These are phyloP conservation scores for Phytophthora meadii DNA, from an alignment of 352 stramenopile species.

Conservation along the genomic window DNA sequence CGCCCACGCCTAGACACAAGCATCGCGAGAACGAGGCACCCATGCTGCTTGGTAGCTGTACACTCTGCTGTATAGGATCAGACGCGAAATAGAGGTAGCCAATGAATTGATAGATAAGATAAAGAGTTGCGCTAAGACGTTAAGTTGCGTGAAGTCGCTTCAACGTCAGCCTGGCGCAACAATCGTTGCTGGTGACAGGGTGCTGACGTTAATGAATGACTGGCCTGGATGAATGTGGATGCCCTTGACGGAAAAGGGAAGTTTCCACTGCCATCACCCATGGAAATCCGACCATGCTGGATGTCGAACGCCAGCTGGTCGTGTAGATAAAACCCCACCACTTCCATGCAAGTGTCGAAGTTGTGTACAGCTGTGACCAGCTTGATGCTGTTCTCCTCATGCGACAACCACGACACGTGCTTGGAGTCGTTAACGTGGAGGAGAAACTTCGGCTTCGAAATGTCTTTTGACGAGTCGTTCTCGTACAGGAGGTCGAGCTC, in stretches of 20 bases:
- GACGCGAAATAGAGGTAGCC: slow-evolving; percentile 14
- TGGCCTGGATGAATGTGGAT: slow-evolving; percentile 68
- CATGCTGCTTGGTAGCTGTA: slow-evolving; percentile 36
- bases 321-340: slow-evolving; percentile 71
- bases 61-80: not conserved
- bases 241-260: slow-evolving; percentile 74
- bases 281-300: slow-evolving; percentile 56
- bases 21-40: slow-evolving; percentile 58
- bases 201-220: slow-evolving; percentile 5
- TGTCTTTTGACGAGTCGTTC: slow-evolving; percentile 20
- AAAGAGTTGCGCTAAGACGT: slow-evolving; percentile 7
- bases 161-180: slow-evolving; percentile 11
- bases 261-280: slow-evolving; percentile 68
- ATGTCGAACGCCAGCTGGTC: slow-evolving; percentile 77
- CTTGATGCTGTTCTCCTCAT: slow-evolving; percentile 74
- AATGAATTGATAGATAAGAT: slow-evolving; percentile 4
- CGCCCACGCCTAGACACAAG: slow-evolving; percentile 58
- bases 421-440: slow-evolving; percentile 58
- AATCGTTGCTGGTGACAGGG: slow-evolving; percentile 6
- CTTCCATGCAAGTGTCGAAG: slow-evolving; percentile 69
- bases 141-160: slow-evolving; percentile 31
- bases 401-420: slow-evolving; percentile 61
- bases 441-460: slow-evolving; percentile 39
- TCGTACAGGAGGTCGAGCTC: slow-evolving; percentile 79
- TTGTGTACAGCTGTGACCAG: slow-evolving; percentile 58